Evolutionary conservation across 371 early-diverging fungal genomes (phyloP), one percentile per base, ranked within the genome.

Genomic region (Mucor mucedo): DNA sequence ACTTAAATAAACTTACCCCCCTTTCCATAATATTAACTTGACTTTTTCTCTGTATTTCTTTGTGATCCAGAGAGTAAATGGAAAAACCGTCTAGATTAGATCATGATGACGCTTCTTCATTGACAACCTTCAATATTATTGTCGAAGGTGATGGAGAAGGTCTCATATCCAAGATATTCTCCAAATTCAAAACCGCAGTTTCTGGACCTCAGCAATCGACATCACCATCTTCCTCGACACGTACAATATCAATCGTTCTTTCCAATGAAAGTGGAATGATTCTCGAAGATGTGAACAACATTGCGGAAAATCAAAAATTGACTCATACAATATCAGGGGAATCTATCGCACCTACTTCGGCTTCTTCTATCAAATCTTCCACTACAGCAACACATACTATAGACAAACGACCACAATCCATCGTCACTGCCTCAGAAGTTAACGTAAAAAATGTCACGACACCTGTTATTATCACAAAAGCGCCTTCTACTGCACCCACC

Each of bases 91-190:
- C 38, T 47, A 33, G 33, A 32, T 39, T 42, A 49, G 73, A 70
- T 50, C 32, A 50, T 56, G 74, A 75, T 41, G 84, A 80, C 63
- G 60, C 70, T 13, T 52, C 66, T 5, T 78, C 78, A 13, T 57
- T 84, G 55, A 84, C 84, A 39, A 76, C 78, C 4, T 84, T 84
- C 52, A 76, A 79, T 50, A 64, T 78, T 42, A 52, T 77, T 52
- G 47, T 80, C 59, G 73, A 84, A 63, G 63, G 68, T 3, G 87
- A 86, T 69, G 84, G 82, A 9, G 82, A 79, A 58, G 71, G 73
- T n/a, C 79, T 83, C 4, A 70, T 88, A 10, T 84, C 85, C 30
- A 88, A 86, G 56, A 64, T 88, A 63, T 78, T 88, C 61, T 83
- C 78, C 42, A 79, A 83, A 11, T 85, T 88, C 60, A 85, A 78